Conservation (phyloP, 2,329 filamentous ascomycete species). For the Ceratocystis eucalypticola region DNA sequence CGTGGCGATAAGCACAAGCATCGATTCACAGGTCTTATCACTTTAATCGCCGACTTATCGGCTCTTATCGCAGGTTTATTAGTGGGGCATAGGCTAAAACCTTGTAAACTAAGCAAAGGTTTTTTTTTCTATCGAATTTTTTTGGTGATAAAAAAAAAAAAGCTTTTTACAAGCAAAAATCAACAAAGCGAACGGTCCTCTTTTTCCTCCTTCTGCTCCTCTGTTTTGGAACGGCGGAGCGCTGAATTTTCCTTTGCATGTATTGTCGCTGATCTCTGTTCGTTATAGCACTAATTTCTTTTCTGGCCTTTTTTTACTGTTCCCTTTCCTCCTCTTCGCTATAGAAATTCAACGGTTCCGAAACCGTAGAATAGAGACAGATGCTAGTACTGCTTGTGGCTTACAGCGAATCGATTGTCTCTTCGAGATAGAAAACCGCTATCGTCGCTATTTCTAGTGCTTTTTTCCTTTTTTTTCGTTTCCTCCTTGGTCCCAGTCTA, state of each 20-base stretch:
- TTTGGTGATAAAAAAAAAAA: not conserved
- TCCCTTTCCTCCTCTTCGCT: not conserved
- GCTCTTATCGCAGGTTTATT: not conserved
- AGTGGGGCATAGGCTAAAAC: not conserved
- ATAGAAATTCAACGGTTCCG: not conserved
- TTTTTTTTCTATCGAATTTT: not conserved
- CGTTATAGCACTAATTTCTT: not conserved
- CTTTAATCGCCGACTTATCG: not conserved
- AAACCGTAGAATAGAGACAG: conserved; percentile 3
- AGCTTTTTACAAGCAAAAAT: not conserved
- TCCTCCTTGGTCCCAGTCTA: conserved; percentile 12
- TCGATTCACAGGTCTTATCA: conserved; percentile 5
- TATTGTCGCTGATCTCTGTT: not conserved
- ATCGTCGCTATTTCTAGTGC: conserved; percentile 8
- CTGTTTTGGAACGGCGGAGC: not conserved
- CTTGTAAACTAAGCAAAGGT: not conserved
- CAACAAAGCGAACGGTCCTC: not conserved
- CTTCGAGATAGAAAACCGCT: conserved; percentile 4
- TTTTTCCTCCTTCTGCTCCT: not conserved
- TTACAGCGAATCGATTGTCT: conserved; percentile 7
- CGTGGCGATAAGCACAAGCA: not conserved
- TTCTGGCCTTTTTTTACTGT: no score
- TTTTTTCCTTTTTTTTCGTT: conserved; percentile 22
- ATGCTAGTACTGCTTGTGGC: conserved; percentile 5
- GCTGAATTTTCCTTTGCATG: not conserved